Percentiles rank a stretch among this genome's conserved stretches.
phyloP scores from a whole-genome alignment of 345 rosid genomes.

The Kandelia obovata region DNA sequence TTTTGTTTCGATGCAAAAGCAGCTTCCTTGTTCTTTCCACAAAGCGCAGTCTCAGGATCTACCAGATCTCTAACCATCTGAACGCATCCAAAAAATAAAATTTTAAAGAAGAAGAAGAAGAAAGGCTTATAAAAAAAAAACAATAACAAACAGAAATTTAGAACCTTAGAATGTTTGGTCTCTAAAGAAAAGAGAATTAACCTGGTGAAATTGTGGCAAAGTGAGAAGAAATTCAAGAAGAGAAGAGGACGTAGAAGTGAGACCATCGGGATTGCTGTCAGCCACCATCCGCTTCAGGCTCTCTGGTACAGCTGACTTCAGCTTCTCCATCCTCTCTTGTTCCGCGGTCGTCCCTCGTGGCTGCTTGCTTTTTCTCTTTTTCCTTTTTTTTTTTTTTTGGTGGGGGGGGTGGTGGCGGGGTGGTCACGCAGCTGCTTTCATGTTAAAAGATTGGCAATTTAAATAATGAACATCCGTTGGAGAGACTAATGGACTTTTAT shows the following conservation, averaged over 20 bases:
- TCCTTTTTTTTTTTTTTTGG: too few species aligned
- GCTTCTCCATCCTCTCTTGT: constrained; percentile 31
- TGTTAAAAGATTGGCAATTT: too few species aligned
- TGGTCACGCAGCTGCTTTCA: too few species aligned
- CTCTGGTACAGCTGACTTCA: constrained; percentile 47
- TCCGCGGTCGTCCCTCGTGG: too few species aligned
- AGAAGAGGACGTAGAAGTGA: constrained; percentile 45
- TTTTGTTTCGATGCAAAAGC: constrained; percentile 59
- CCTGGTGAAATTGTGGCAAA: constrained; percentile 57
- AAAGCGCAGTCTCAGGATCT: constrained; percentile 43
- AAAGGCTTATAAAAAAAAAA: neutral
- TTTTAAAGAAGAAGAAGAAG: neutral
- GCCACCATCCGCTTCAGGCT: constrained; percentile 38
- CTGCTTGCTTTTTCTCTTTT: too few species aligned
- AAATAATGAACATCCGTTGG: too few species aligned
- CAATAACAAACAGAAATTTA: neutral
- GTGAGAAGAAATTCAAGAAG: constrained; percentile 45
- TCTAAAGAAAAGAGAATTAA: constrained; percentile 8
- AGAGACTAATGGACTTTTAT: too few species aligned
- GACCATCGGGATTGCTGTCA: constrained; percentile 41
- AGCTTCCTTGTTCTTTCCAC: constrained; percentile 50
- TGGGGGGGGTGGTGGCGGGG: too few species aligned
- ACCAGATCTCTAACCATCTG: constrained; percentile 54
- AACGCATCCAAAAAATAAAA: neutral
- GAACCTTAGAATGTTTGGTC: neutral